Percentiles rank a stretch among this genome's conserved stretches.
phyloP scores from a whole-genome alignment of 2,329 filamentous ascomycete genomes.

The Venturiaceae sp. region DNA sequence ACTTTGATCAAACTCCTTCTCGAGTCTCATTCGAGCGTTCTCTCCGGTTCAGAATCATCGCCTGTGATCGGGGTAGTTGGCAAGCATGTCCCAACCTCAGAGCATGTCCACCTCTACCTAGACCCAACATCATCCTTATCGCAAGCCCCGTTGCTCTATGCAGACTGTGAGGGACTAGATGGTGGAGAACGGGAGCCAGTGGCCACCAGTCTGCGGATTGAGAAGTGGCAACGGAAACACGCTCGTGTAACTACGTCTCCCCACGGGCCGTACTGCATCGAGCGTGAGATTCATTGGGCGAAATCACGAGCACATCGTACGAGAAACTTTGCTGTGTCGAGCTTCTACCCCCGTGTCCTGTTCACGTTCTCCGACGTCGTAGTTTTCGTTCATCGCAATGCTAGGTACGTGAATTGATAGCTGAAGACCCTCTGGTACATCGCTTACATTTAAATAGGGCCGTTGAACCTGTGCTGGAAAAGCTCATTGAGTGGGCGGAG shows the following conservation, averaged over 20 bases:
- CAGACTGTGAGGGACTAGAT: too few relatives aligned
- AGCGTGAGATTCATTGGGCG: too few relatives aligned
- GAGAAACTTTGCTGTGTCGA: constrained; percentile 26
- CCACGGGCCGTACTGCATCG: too few relatives aligned
- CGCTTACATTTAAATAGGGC: too few relatives aligned
- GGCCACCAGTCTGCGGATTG: too few relatives aligned
- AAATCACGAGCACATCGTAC: too few relatives aligned
- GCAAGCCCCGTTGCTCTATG: too few relatives aligned
- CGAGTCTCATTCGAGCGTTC: constrained; percentile 23
- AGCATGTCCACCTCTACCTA: constrained; percentile 42
- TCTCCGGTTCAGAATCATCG: constrained; percentile 14
- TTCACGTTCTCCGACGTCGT: constrained; percentile 35
- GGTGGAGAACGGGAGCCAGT: too few relatives aligned
- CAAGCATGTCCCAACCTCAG: constrained; percentile 35
- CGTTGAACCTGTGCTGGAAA: constrained; percentile 33
- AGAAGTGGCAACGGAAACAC: too few relatives aligned
- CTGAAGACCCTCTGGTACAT: too few relatives aligned
- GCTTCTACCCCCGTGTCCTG: constrained; percentile 30
- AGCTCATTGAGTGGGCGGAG: constrained; percentile 38
- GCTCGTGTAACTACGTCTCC: too few relatives aligned
- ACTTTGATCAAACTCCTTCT: constrained; percentile 39
- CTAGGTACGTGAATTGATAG: too few relatives aligned
- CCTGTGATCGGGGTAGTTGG: constrained; percentile 37
- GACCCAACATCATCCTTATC: constrained; percentile 39
- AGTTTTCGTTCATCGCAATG: constrained; percentile 31